phyloP scores from a whole-genome alignment of 139 green algal genomes.

The Volvox africanus region DNA sequence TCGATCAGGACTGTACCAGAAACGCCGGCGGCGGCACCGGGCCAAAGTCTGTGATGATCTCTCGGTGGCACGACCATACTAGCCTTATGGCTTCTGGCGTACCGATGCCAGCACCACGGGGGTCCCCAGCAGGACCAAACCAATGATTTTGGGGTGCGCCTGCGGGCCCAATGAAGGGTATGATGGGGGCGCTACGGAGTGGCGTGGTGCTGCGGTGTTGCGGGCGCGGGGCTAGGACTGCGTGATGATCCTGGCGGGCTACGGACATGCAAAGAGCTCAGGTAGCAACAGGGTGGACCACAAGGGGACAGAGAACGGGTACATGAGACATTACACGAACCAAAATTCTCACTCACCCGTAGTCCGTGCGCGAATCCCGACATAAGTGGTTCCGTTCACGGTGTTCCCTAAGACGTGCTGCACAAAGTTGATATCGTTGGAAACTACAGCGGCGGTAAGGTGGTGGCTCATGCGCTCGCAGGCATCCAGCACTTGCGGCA shows the following conservation, averaged over 20 bases:
- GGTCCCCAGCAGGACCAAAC: constrained; percentile 97
- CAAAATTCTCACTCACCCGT: constrained; percentile 66
- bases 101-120: constrained; percentile 94
- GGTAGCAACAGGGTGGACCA: no score
- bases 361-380: constrained; percentile 88
- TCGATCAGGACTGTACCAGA: constrained; percentile 49
- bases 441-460: constrained; percentile 92
- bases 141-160: constrained; percentile 98
- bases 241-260: no score
- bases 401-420: constrained; percentile 90
- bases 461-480: constrained; percentile 93
- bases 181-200: no score
- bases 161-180: not conserved
- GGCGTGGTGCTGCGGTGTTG: no score
- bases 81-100: constrained; percentile 95
- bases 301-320: no score
- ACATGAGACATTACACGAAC: no score
- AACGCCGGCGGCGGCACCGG: constrained; percentile 58
- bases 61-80: constrained; percentile 96
- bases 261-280: no score
- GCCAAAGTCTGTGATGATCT: constrained; percentile 88
- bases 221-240: no score
- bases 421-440: constrained; percentile 76
- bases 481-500: constrained; percentile 87
- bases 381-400: constrained; percentile 99